Conservation (phyloP, 495 filamentous ascomycete species). For the Choiromyces venosus region DNA sequence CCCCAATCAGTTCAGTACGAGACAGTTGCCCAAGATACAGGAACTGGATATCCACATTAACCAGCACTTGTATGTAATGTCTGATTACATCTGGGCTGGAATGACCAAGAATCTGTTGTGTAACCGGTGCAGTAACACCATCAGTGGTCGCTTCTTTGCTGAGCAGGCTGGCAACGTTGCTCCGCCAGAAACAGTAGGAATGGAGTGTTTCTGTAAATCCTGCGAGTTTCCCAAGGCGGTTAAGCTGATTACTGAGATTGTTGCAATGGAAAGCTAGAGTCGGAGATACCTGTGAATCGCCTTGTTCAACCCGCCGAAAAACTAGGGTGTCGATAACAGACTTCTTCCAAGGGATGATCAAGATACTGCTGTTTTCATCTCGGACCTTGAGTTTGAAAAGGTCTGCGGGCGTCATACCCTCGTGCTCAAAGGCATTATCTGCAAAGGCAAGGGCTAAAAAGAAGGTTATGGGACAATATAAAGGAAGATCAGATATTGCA, state of each 20-base stretch:
- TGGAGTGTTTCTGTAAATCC: not conserved
- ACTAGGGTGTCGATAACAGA: not conserved
- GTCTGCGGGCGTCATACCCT: not conserved
- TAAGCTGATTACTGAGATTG: not conserved
- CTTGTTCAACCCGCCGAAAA: not conserved
- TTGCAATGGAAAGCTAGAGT: not conserved
- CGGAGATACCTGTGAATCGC: not conserved
- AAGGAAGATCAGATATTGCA: not conserved
- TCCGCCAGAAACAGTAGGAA: not conserved
- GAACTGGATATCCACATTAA: not conserved
- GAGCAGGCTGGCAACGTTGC: not conserved
- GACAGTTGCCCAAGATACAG: not conserved
- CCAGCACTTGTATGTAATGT: not conserved
- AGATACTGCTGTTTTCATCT: not conserved
- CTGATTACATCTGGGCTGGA: not conserved
- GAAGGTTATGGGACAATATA: not conserved
- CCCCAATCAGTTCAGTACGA: not conserved
- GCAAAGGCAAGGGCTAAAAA: not conserved
- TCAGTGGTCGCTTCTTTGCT: not conserved
- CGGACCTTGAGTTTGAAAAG: not conserved
- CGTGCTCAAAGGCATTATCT: not conserved
- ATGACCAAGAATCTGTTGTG: not conserved
- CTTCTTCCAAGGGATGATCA: not conserved
- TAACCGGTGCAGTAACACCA: not conserved
- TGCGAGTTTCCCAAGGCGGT: not conserved